Evolutionary conservation across 2,329 filamentous ascomycete species (phyloP), one percentile per base, ranked within the genome.

Genomic region (Sclerotinia subarctica): DNA sequence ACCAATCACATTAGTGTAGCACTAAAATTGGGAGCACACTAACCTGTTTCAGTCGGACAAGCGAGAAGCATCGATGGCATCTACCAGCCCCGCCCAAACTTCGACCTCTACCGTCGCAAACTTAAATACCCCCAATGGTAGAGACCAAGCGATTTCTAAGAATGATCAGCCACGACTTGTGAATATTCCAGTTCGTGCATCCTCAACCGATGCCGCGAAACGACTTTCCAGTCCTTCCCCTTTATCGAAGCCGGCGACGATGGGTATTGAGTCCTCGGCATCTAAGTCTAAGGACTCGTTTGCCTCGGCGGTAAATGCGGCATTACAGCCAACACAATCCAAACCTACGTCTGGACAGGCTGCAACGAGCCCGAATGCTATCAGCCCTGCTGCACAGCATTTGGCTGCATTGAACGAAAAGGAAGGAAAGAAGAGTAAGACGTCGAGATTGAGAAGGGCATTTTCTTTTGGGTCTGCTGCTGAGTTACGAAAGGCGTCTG

Each of bases 391-490:
- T 26, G 90, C 91, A 19, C 90, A 93, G 78, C 93, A 96, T 68
- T 85, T 98, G 51, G 88, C 91, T 57, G 93, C 94, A n/a, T 84
- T 98, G 67, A 94, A 90, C 70, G 91, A 94, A 73, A 94, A 91
- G 77, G 92, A 92, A 66, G 82, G 83, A 38, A 91, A 87, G 77
- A 93, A 93, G 77, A 93, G 89, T 80, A 97, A 97, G 80, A 92
- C 90, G 2, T 94, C 91, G 24, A 86, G 94, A 72, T 83, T 99
- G 69, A 88, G 95, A 67, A 87, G 95, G 74, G 95, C 95, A 0
- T 97, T 99, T 76, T 99, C 95, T 0, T 99, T 99, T 79, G 94
- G 95, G 62, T 98, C 94, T 78, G 92, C 94, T 53, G 92, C 94
- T 11, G 95, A 99, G 77, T 87, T 99, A 59, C 87, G 90, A 71